Conservation (phyloP, 192 early-diverging fungal species). For the Mortierella antarctica region DNA sequence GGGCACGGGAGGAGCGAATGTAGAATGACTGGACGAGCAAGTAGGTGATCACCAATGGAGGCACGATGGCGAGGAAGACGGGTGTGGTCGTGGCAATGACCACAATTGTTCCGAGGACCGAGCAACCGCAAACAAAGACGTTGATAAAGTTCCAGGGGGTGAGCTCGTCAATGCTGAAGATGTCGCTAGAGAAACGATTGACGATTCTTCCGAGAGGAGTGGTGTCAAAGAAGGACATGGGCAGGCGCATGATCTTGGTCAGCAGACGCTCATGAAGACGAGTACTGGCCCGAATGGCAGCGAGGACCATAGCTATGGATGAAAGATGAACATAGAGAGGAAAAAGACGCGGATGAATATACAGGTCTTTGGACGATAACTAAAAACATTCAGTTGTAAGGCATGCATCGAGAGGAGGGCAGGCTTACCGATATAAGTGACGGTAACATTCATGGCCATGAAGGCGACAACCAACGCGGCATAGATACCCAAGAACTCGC, state of each 20-base stretch:
- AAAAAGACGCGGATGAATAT: no score
- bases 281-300: constrained; percentile 69
- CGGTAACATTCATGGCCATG: constrained; percentile 7
- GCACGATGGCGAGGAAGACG: constrained; percentile 58
- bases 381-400: no score
- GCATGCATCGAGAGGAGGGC: no score
- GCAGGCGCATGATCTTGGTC: constrained; percentile 68
- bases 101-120: constrained; percentile 52
- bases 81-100: constrained; percentile 58
- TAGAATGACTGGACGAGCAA: constrained; percentile 68
- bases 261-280: constrained; percentile 72
- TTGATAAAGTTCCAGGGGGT: constrained; percentile 61
- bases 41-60: constrained; percentile 63
- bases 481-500: constrained; percentile 26
- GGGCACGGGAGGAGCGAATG: constrained; percentile 75
- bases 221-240: constrained; percentile 67
- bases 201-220: constrained; percentile 88
- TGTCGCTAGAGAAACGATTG: constrained; percentile 92
- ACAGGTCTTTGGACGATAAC: no score
- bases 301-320: constrained; percentile 18
- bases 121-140: constrained; percentile 43
- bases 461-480: constrained; percentile 23
- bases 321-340: no score
- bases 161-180: constrained; percentile 80
- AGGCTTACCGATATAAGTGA: constrained; percentile 3